These are phyloP conservation scores for Strombidium stylifer DNA, from an alignment of 73 alveolate genomes.

Conservation along the genomic window DNA sequence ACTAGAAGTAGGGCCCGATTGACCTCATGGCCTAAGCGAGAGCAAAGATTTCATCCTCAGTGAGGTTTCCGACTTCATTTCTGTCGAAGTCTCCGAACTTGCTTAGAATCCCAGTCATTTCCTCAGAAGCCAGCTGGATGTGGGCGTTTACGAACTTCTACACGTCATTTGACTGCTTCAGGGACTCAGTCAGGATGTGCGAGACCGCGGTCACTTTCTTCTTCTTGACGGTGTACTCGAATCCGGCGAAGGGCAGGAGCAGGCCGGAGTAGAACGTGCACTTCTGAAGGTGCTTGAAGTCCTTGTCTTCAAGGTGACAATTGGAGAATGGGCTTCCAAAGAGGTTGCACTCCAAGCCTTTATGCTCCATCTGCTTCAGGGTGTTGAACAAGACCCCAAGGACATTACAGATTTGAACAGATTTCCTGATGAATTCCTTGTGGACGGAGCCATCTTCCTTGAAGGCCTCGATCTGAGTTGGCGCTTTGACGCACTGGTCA, in stretches of 20 bases:
- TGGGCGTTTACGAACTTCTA: conserved; percentile 36
- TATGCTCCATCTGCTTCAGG: too few species aligned
- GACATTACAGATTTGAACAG: conserved; percentile 48
- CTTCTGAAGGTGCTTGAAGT: conserved; percentile 37
- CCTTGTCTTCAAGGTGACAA: conserved; percentile 7
- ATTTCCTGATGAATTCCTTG: conserved; percentile 11
- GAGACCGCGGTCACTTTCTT: conserved; percentile 26
- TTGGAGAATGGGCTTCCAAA: too few species aligned
- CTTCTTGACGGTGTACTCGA: conserved; percentile 23
- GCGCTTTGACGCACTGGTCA: too few species aligned
- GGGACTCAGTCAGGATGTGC: conserved; percentile 39
- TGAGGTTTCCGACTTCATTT: background rate
- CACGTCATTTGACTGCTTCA: conserved; percentile 54
- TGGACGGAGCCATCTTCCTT: conserved; percentile 36
- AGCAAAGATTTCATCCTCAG: conserved; percentile 12
- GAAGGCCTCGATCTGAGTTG: too few species aligned
- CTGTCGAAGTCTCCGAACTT: too few species aligned
- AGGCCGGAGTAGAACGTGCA: conserved; percentile 45
- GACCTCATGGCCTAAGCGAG: conserved; percentile 40
- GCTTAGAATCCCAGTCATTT: too few species aligned
- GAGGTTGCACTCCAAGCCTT: too few species aligned
- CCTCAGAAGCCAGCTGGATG: too few species aligned
- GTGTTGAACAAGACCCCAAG: conserved; percentile 49
- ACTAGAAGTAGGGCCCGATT: conserved; percentile 40
- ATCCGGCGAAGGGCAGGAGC: conserved; percentile 40